Evolutionary conservation across 208 protist genomes (phyloP).

Genomic region (Dictyostelium gargantuum): DNA sequence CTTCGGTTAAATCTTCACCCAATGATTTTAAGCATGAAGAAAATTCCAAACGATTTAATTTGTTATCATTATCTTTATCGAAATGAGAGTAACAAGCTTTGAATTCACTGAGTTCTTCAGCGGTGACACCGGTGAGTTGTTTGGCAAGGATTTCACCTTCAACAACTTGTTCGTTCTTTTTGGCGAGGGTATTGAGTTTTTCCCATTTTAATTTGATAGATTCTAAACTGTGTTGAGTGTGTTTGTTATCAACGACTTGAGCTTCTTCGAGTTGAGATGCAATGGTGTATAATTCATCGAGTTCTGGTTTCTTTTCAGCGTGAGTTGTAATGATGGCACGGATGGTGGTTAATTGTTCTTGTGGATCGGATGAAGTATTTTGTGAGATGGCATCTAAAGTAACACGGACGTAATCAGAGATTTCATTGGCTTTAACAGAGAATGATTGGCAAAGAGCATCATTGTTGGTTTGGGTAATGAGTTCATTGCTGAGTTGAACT

Average conservation of each 20-base stretch:
- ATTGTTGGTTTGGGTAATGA: conserved; percentile 27
- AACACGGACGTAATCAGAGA: conserved; percentile 1
- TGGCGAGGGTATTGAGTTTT: conserved; percentile 33
- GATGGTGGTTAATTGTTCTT: conserved; percentile 21
- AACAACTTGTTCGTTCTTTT: conserved; percentile 72
- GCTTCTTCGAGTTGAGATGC: background rate
- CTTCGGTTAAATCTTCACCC: conserved; percentile 52
- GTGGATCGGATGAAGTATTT: background rate
- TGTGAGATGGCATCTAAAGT: background rate
- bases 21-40: conserved; percentile 35
- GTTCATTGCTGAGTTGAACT: background rate
- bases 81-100: conserved; percentile 81
- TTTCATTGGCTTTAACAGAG: background rate
- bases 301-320: background rate
- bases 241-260: conserved; percentile 59
- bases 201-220: conserved; percentile 55
- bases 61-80: conserved; percentile 71
- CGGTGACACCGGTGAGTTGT: conserved; percentile 71
- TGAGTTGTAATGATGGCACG: background rate
- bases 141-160: conserved; percentile 69
- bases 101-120: conserved; percentile 82
- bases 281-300: background rate
- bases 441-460: conserved; percentile 35
- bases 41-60: conserved; percentile 57
- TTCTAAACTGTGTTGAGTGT: conserved; percentile 57